A percentile compares a stretch with the other conserved stretches of the same genome.
phyloP scores from a whole-genome alignment of 495 filamentous ascomycete genomes.

The Paragyromitra xinjiangensis region DNA sequence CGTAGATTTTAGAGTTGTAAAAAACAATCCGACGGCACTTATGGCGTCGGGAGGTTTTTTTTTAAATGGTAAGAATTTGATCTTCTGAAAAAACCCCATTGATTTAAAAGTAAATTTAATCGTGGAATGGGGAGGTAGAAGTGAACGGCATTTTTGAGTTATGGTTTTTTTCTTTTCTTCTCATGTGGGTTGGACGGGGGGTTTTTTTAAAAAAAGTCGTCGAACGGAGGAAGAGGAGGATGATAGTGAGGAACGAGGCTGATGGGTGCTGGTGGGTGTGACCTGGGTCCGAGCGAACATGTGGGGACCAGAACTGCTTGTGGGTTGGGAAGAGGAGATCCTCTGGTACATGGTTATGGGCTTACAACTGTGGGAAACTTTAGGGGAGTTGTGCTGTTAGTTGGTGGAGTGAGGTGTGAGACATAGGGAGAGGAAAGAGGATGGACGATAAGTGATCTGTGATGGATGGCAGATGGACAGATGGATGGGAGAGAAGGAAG shows the following conservation, averaged over 20 bases:
- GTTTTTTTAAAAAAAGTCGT: neutral
- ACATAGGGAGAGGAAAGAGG: neutral
- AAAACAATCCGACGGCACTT: too few species aligned
- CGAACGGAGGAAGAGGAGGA: conserved; percentile 15
- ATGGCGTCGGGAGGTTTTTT: too few species aligned
- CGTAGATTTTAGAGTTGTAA: too few species aligned
- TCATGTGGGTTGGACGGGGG: too few species aligned
- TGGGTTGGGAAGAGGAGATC: neutral
- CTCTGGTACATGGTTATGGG: neutral
- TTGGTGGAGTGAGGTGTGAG: neutral
- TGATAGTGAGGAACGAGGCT: conserved; percentile 12
- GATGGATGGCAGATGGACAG: neutral
- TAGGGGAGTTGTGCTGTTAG: neutral
- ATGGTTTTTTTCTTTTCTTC: neutral
- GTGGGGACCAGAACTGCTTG: conserved; percentile 49
- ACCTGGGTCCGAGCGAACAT: conserved; percentile 56
- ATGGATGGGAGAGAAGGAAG: neutral
- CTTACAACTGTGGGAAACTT: neutral
- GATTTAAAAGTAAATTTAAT: too few species aligned
- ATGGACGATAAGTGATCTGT: neutral
- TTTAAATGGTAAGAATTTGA: too few species aligned
- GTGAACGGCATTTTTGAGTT: neutral
- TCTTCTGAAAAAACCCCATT: too few species aligned
- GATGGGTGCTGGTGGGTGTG: conserved; percentile 30
- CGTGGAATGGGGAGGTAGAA: too few species aligned